Conservation (phyloP, 345 rosid species). For the Arabidopsis thaliana region DNA sequence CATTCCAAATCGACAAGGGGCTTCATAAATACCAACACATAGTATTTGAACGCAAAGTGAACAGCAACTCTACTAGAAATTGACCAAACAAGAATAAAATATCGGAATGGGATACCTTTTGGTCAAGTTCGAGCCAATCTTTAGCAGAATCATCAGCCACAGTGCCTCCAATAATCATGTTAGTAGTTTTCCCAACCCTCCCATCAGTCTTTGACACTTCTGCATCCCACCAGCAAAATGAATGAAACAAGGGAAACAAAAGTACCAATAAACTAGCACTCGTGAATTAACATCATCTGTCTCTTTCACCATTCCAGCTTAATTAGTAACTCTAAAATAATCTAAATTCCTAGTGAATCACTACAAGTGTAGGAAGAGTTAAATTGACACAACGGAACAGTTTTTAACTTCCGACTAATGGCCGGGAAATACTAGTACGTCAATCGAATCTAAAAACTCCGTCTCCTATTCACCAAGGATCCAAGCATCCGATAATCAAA, state of each 20-base stretch:
- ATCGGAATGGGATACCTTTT: slow-evolving; percentile 61
- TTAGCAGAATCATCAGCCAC: slow-evolving; percentile 85
- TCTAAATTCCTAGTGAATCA: neutral
- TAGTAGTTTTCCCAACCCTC: slow-evolving; percentile 93
- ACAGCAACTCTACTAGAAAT: neutral
- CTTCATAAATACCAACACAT: neutral
- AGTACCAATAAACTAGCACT: neutral
- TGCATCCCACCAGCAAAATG: slow-evolving; percentile 35
- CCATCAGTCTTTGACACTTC: slow-evolving; percentile 96
- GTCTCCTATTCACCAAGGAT: slow-evolving; percentile 1
- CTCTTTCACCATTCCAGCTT: slow-evolving; percentile 20
- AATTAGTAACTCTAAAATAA: neutral
- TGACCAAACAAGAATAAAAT: neutral
- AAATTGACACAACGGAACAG: neutral
- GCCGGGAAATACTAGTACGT: neutral
- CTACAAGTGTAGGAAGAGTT: neutral
- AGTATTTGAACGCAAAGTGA: too few species aligned
- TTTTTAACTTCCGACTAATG: neutral
- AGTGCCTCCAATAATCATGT: slow-evolving; percentile 91
- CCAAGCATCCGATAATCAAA: slow-evolving; percentile 18
- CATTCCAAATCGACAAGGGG: slow-evolving; percentile 1
- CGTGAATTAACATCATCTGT: slow-evolving; percentile 6
- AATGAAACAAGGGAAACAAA: neutral
- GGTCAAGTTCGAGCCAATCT: slow-evolving; percentile 93
- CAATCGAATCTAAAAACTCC: neutral